phyloP scores from a whole-genome alignment of 1,139 yeast genomes.

The Wickerhamomyces sp. region DNA sequence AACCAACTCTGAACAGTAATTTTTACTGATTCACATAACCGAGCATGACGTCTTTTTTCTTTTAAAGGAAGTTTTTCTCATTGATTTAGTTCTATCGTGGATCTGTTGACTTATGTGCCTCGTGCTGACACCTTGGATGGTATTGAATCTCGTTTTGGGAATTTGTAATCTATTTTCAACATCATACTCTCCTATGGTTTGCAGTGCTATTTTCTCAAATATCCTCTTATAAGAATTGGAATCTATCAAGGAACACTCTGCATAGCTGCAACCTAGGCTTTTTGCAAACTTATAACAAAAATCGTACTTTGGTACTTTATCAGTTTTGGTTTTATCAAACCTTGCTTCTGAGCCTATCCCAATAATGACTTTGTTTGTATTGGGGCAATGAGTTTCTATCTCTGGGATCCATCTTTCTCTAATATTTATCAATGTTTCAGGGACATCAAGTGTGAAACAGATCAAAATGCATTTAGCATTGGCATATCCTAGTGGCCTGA shows the following conservation, averaged over 20 bases:
- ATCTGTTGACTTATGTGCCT: background rate
- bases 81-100: background rate
- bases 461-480: constrained; percentile 66
- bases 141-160: background rate
- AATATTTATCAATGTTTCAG: constrained; percentile 40
- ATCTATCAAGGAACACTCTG: constrained; percentile 20
- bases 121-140: background rate
- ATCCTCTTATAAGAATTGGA: constrained; percentile 13
- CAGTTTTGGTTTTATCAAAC: constrained; percentile 4
- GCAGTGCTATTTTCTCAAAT: constrained; percentile 16
- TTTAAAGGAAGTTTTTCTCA: constrained; percentile 7
- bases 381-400: constrained; percentile 20
- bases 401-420: constrained; percentile 32
- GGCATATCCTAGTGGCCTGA: constrained; percentile 63
- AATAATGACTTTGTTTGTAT: constrained; percentile 15
- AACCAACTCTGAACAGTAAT: background rate
- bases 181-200: constrained; percentile 8
- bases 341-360: constrained; percentile 22
- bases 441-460: constrained; percentile 63
- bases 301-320: constrained; percentile 10
- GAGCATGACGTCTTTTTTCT: constrained; percentile 2
- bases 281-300: constrained; percentile 13
- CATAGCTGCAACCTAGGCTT: constrained; percentile 14
- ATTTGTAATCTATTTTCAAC: background rate
- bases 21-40: constrained; percentile 3